Evolutionary conservation across 2,329 filamentous ascomycete species (phyloP).

Genomic region (Penicillium polonicum): DNA sequence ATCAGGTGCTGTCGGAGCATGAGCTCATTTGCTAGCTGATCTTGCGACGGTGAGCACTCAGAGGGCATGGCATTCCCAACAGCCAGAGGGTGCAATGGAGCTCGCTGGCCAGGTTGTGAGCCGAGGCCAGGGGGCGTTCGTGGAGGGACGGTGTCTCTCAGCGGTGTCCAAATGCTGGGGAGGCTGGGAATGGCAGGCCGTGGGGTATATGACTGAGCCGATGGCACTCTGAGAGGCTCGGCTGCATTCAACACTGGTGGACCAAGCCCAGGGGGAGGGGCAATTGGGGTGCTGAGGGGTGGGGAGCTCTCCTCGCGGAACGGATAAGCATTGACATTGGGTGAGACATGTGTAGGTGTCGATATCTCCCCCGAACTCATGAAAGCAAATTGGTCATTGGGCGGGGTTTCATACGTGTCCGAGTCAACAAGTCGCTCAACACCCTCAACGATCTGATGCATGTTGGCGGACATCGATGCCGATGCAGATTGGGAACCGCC

Average conservation of each 20-base stretch:
- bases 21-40: slow-evolving; percentile 28
- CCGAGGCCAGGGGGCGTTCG: slow-evolving; percentile 41
- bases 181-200: slow-evolving; percentile 34
- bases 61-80: slow-evolving; percentile 15
- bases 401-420: slow-evolving; percentile 39
- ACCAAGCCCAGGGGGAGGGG: slow-evolving; percentile 36
- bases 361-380: slow-evolving; percentile 23
- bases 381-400: slow-evolving; percentile 31
- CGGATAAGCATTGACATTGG: slow-evolving; percentile 20
- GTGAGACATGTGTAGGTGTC: slow-evolving; percentile 26
- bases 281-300: slow-evolving; percentile 30
- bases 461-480: slow-evolving; percentile 43
- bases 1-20: slow-evolving; percentile 31
- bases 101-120: slow-evolving; percentile 26
- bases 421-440: slow-evolving; percentile 43
- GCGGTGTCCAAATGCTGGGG: slow-evolving; percentile 48
- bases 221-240: slow-evolving; percentile 22
- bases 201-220: slow-evolving; percentile 35
- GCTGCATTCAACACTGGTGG: slow-evolving; percentile 23
- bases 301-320: slow-evolving; percentile 25
- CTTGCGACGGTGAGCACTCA: slow-evolving; percentile 25
- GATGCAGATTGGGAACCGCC: slow-evolving; percentile 51
- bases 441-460: slow-evolving; percentile 42
- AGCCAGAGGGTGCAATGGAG: slow-evolving; percentile 15
- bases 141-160: slow-evolving; percentile 42